Evolutionary conservation across 83 land plant genomes (phyloP).

Genomic region (Thuja plicata): DNA sequence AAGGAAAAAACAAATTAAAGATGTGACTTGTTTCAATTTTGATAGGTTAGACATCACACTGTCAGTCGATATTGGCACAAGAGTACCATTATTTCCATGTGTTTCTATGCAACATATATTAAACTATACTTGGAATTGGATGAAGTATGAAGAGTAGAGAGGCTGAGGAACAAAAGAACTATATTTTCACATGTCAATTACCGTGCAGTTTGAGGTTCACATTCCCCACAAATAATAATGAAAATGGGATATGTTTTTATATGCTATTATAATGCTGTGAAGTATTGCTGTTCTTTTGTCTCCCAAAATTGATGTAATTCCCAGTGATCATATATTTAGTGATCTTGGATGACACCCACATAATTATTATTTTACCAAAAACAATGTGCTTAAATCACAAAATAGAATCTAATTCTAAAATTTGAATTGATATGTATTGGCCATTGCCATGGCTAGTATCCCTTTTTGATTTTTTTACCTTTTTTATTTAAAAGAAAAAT

Average conservation of each 20-base stretch:
- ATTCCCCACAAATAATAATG: not conserved
- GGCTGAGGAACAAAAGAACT: not conserved
- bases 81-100: not conserved
- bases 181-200: not conserved
- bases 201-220: not conserved
- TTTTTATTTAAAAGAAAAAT: too few relatives aligned
- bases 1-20: conserved; percentile 21
- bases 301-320: not conserved
- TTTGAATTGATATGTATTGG: too few relatives aligned
- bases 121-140: not conserved
- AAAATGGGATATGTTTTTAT: not conserved
- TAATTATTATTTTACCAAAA: too few relatives aligned
- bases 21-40: not conserved
- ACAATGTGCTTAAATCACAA: too few relatives aligned
- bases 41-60: not conserved
- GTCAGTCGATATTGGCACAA: not conserved
- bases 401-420: too few relatives aligned
- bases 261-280: not conserved
- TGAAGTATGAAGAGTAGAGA: not conserved
- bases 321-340: not conserved
- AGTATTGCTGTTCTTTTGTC: not conserved
- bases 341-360: too few relatives aligned
- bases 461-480: too few relatives aligned
- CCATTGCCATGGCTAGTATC: too few relatives aligned
- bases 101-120: not conserved